Evolutionary conservation across 2,329 filamentous ascomycete genomes (phyloP).

Genomic region (Ascochyta fabae): DNA sequence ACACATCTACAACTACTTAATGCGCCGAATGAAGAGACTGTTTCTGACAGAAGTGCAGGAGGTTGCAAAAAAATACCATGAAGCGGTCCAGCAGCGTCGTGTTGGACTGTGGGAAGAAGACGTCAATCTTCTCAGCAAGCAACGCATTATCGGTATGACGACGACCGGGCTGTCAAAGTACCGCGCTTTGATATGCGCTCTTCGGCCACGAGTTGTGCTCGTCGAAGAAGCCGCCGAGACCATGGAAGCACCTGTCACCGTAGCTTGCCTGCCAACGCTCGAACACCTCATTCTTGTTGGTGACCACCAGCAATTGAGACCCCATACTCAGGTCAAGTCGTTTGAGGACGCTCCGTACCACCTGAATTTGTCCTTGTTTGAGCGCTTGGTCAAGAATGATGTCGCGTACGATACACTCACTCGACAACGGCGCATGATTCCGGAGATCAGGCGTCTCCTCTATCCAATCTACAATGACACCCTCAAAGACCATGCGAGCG

Average conservation of each 20-base stretch:
- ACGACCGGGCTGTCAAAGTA: constrained; percentile 85
- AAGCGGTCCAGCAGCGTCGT: constrained; percentile 60
- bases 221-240: constrained; percentile 85
- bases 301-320: constrained; percentile 80
- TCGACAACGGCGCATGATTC: constrained; percentile 76
- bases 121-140: constrained; percentile 51
- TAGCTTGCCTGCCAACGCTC: constrained; percentile 65
- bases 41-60: constrained; percentile 57
- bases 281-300: constrained; percentile 74
- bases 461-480: constrained; percentile 64
- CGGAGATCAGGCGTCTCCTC: constrained; percentile 68
- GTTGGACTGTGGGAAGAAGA: constrained; percentile 65
- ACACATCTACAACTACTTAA: constrained; percentile 70
- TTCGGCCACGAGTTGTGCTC: constrained; percentile 72
- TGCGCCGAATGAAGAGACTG: constrained; percentile 59
- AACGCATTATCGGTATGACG: constrained; percentile 70
- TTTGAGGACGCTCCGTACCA: constrained; percentile 68
- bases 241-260: constrained; percentile 67
- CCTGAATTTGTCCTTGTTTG: constrained; percentile 78
- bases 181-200: constrained; percentile 68
- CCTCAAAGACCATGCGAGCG: constrained; percentile 65
- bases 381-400: constrained; percentile 72
- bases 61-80: constrained; percentile 59
- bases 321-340: constrained; percentile 67
- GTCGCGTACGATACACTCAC: constrained; percentile 70